Conservation (phyloP, 1,284 basidiomycete genomes). For the Fomitopsis palustris region DNA sequence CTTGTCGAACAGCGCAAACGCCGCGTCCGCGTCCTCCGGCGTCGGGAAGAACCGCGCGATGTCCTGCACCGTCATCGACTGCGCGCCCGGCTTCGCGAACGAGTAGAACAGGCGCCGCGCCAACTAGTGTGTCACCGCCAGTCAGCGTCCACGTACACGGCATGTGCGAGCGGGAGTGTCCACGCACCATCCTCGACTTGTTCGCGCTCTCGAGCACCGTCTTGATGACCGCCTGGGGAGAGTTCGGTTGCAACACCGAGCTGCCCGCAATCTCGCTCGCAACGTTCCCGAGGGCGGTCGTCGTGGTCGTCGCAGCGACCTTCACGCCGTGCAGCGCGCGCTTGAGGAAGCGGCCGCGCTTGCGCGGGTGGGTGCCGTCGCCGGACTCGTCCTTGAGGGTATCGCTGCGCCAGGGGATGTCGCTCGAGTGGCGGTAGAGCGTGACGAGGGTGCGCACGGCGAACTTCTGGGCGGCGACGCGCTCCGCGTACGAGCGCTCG, state of each 20-base stretch:
- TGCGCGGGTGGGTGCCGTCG: slow-evolving; percentile 32
- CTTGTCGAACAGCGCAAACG: slow-evolving; percentile 80
- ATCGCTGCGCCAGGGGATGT: slow-evolving; percentile 68
- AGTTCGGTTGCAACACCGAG: slow-evolving; percentile 85
- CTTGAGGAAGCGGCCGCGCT: slow-evolving; percentile 66
- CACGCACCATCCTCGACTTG: slow-evolving; percentile 72
- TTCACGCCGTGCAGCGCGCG: slow-evolving; percentile 72
- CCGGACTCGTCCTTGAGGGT: slow-evolving; percentile 49
- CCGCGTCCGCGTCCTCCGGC: slow-evolving; percentile 60
- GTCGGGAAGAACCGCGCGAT: slow-evolving; percentile 73
- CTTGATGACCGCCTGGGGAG: slow-evolving; percentile 79
- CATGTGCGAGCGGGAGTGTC: too few species aligned
- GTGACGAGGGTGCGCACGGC: slow-evolving; percentile 71
- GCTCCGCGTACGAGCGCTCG: slow-evolving; percentile 85
- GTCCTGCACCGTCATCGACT: slow-evolving; percentile 65
- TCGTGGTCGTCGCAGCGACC: slow-evolving; percentile 75
- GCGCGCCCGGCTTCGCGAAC: slow-evolving; percentile 63
- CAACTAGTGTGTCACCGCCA: slow-evolving; percentile 44
- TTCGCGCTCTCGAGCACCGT: slow-evolving; percentile 77
- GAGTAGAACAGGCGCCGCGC: slow-evolving; percentile 88
- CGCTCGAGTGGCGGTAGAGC: slow-evolving; percentile 76
- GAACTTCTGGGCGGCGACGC: slow-evolving; percentile 82
- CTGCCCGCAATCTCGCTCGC: slow-evolving; percentile 70
- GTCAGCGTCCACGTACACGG: too few species aligned
- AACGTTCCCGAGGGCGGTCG: slow-evolving; percentile 78